Evolutionary conservation across 2,329 filamentous ascomycete genomes (phyloP).

Genomic region (Alternaria atra): DNA sequence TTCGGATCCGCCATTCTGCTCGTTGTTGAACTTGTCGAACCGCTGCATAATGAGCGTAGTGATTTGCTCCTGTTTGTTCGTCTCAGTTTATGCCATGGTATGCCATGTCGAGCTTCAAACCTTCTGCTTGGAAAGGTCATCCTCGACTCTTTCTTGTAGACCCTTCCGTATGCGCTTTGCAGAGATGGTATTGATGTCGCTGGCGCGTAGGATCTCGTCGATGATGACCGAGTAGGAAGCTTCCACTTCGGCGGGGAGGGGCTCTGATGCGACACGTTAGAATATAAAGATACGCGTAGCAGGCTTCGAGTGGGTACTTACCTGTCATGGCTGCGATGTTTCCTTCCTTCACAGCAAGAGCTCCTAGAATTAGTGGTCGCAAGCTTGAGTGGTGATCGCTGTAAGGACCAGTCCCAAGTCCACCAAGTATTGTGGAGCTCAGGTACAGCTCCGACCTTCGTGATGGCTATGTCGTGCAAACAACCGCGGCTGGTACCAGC

Average conservation of each 20-base stretch:
- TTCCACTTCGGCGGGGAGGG: slow-evolving; percentile 58
- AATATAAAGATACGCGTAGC: slow-evolving; percentile 8
- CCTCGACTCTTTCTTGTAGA: slow-evolving; percentile 66
- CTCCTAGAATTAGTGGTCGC: background rate
- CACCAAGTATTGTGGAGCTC: slow-evolving; percentile 8
- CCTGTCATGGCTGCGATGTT: slow-evolving; percentile 41
- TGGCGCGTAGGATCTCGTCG: slow-evolving; percentile 67
- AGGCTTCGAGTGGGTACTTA: slow-evolving; percentile 22
- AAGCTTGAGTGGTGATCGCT: slow-evolving; percentile 5
- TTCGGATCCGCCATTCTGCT: slow-evolving; percentile 44
- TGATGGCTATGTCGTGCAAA: slow-evolving; percentile 6
- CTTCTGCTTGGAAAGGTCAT: slow-evolving; percentile 71
- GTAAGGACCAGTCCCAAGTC: background rate
- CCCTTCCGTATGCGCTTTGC: slow-evolving; percentile 72
- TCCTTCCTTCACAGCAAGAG: slow-evolving; percentile 6
- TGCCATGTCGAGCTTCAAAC: slow-evolving; percentile 48
- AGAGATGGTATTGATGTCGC: slow-evolving; percentile 71
- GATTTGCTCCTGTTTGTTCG: slow-evolving; percentile 52
- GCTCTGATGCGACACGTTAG: slow-evolving; percentile 33
- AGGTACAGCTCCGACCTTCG: slow-evolving; percentile 15
- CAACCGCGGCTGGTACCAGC: slow-evolving; percentile 8
- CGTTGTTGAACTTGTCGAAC: slow-evolving; percentile 59
- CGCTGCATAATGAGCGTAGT: slow-evolving; percentile 59
- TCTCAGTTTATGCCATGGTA: slow-evolving; percentile 21
- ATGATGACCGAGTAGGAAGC: slow-evolving; percentile 66